Evolutionary conservation across 768 basidiomycete species (phyloP).

Genomic region (Suillus spraguei): DNA sequence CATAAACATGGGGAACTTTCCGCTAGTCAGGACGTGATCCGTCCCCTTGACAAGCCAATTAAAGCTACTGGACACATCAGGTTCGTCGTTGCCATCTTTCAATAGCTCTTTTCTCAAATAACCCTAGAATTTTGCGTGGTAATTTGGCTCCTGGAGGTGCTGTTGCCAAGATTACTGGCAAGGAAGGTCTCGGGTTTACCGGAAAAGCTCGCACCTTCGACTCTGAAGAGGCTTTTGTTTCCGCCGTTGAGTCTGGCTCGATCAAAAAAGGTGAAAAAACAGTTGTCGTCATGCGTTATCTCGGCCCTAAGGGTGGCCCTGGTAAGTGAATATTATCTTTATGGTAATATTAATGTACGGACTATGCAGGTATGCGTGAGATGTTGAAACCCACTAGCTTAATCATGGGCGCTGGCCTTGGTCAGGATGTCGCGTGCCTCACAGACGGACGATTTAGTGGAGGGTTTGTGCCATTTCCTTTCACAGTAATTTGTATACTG

Average conservation of each 20-base stretch:
- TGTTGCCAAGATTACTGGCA: slow-evolving; percentile 97
- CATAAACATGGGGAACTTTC: slow-evolving; percentile 79
- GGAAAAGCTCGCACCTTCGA: slow-evolving; percentile 95
- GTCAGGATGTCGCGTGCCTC: slow-evolving; percentile 93
- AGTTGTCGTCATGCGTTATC: slow-evolving; percentile 91
- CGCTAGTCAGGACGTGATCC: slow-evolving; percentile 78
- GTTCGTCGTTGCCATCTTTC: slow-evolving; percentile 38
- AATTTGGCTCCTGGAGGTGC: slow-evolving; percentile 94
- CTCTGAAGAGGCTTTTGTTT: slow-evolving; percentile 83
- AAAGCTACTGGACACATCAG: slow-evolving; percentile 90
- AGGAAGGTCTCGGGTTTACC: slow-evolving; percentile 87
- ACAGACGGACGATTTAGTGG: slow-evolving; percentile 99
- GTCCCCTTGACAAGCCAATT: slow-evolving; percentile 85
- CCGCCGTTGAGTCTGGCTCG: slow-evolving; percentile 84
- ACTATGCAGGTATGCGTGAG: slow-evolving; percentile 88
- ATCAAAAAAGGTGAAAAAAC: slow-evolving; percentile 97
- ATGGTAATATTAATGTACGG: slow-evolving; percentile 14
- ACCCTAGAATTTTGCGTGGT: slow-evolving; percentile 78
- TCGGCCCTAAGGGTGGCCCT: slow-evolving; percentile 96
- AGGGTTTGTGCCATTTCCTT: slow-evolving; percentile 61
- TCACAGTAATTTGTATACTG: slow-evolving; percentile 23
- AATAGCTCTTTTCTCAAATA: slow-evolving; percentile 10
- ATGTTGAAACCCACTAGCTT: slow-evolving; percentile 98
- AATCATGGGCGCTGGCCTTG: slow-evolving; percentile 98
- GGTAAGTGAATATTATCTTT: slow-evolving; percentile 48